Conservation (phyloP, 169 alveolate species). For the Nephromyces sp. region DNA sequence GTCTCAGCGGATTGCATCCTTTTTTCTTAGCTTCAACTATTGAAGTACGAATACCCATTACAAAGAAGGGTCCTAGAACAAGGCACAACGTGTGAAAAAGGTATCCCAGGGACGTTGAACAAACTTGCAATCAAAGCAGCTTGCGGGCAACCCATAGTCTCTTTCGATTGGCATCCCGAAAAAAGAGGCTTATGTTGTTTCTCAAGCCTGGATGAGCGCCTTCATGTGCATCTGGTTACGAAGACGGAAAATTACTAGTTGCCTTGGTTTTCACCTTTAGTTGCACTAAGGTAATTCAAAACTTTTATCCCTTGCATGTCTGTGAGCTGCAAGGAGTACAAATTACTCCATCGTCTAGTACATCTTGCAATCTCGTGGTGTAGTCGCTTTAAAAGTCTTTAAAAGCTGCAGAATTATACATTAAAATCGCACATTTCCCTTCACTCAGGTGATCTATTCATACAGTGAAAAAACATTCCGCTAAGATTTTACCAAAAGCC, state of each 20-base stretch:
- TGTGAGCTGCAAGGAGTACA: no score
- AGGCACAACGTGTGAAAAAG: slow-evolving; percentile 54
- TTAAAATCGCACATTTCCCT: no score
- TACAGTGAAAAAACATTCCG: no score
- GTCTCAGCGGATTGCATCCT: background rate
- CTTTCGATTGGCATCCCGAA: slow-evolving; percentile 74
- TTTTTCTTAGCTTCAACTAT: slow-evolving; percentile 18
- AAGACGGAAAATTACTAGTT: slow-evolving; percentile 25
- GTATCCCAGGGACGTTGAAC: slow-evolving; percentile 79
- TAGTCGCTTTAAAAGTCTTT: no score
- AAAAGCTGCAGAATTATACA: no score
- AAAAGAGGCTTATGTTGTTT: slow-evolving; percentile 54
- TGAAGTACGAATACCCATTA: slow-evolving; percentile 68
- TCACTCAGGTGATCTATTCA: no score
- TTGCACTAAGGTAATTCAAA: no score
- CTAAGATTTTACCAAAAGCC: no score
- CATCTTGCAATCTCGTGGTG: no score
- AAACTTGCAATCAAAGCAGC: slow-evolving; percentile 71
- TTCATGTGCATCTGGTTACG: slow-evolving; percentile 57
- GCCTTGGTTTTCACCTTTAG: no score
- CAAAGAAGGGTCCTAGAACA: slow-evolving; percentile 64
- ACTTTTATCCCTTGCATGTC: no score
- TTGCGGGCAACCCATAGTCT: slow-evolving; percentile 79
- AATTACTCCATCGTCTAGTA: no score
- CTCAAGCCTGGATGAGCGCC: slow-evolving; percentile 79